Evolutionary conservation across 306 rosid genomes (phyloP).

Genomic region (Cucumis cinereus): DNA sequence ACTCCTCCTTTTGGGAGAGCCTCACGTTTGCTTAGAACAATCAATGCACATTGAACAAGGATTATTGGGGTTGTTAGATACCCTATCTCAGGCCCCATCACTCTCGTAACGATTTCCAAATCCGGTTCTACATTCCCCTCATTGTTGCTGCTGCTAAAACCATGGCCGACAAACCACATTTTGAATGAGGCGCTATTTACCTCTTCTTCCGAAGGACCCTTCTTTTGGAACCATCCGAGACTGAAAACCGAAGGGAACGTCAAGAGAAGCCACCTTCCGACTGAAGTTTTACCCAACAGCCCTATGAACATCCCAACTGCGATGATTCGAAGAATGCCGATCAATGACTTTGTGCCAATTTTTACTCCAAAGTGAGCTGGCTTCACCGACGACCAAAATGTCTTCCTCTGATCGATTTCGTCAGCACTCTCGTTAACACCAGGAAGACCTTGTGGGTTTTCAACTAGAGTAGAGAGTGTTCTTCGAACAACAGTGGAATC

Average conservation of each 20-base stretch:
- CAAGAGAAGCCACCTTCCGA: constrained; percentile 75
- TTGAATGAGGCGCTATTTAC: constrained; percentile 61
- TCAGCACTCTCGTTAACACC: constrained; percentile 51
- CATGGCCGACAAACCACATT: constrained; percentile 83
- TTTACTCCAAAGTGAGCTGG: constrained; percentile 76
- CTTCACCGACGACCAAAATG: constrained; percentile 63
- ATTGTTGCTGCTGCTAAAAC: constrained; percentile 32
- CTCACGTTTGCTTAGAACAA: constrained; percentile 46
- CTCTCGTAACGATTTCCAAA: constrained; percentile 61
- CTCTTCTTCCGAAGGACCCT: constrained; percentile 73
- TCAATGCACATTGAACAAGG: constrained; percentile 65
- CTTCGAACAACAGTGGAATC: constrained; percentile 58
- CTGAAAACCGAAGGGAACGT: constrained; percentile 68
- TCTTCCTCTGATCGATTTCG: constrained; percentile 29
- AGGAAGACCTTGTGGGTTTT: constrained; percentile 52
- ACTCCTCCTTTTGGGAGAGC: constrained; percentile 70
- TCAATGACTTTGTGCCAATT: constrained; percentile 45
- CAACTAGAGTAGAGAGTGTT: constrained; percentile 51
- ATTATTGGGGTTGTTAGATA: constrained; percentile 74
- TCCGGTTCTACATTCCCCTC: constrained; percentile 47
- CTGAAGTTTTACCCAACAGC: constrained; percentile 30
- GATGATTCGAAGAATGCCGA: constrained; percentile 30
- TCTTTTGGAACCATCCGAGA: constrained; percentile 57
- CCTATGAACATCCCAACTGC: constrained; percentile 39
- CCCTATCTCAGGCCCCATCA: constrained; percentile 81